Conservation (phyloP, 2,329 filamentous ascomycete species). For the Aspergillus pseudoterreus region DNA sequence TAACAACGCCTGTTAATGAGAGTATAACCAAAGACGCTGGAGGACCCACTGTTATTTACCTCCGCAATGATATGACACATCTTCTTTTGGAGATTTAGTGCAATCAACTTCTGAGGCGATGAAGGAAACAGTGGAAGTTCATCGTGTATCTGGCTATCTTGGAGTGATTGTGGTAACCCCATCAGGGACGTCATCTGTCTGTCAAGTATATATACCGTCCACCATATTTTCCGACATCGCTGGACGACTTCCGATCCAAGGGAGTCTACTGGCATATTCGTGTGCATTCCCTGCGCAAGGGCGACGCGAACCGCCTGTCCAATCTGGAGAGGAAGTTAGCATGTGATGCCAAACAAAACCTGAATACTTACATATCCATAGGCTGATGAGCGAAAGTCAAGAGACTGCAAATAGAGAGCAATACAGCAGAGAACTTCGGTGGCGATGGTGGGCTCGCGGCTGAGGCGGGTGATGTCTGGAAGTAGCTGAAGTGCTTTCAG, state of each 20-base stretch:
- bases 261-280: conserved; percentile 46
- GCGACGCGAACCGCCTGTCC: conserved; percentile 52
- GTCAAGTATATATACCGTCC: conserved; percentile 53
- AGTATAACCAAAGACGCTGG: neutral
- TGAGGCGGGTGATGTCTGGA: conserved; percentile 40
- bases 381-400: conserved; percentile 47
- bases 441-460: conserved; percentile 43
- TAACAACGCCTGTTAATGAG: conserved; percentile 9
- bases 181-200: conserved; percentile 53
- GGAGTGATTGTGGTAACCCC: conserved; percentile 49
- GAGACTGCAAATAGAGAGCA: conserved; percentile 51
- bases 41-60: conserved; percentile 42
- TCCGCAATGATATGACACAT: conserved; percentile 44
- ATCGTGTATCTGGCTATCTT: conserved; percentile 51
- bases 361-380: conserved; percentile 41
- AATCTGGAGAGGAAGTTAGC: conserved; percentile 31
- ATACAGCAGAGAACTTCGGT: conserved; percentile 52
- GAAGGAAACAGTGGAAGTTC: conserved; percentile 43
- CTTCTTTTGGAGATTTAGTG: conserved; percentile 46
- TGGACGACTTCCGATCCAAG: conserved; percentile 42
- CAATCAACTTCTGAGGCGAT: conserved; percentile 37
- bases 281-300: conserved; percentile 51
- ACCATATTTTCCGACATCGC: conserved; percentile 51
- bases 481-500: conserved; percentile 44
- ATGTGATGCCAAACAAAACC: neutral